Conservation (phyloP, 768 basidiomycete species). For the Phlebiopsis gigantea region DNA sequence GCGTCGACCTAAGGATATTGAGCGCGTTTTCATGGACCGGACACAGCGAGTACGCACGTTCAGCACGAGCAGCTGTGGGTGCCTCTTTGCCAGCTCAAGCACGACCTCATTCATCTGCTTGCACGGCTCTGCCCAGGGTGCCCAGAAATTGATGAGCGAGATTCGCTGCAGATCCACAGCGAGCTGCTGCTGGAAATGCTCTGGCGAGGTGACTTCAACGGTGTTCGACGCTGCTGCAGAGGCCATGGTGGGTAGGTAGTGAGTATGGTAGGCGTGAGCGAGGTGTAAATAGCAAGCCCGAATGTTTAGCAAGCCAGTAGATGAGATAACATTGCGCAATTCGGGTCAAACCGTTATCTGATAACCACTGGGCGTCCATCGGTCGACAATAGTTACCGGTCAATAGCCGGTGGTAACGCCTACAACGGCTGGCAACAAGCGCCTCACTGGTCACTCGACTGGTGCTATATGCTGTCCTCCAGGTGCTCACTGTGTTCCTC, state of each 20-base stretch:
- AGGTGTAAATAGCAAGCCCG: neutral
- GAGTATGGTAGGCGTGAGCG: neutral
- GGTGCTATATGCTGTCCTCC: too few species aligned
- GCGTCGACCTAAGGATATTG: slow-evolving; percentile 65
- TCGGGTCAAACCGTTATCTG: slow-evolving; percentile 11
- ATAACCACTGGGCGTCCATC: slow-evolving; percentile 4
- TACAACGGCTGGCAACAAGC: neutral
- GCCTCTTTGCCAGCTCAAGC: slow-evolving; percentile 65
- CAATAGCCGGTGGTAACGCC: neutral
- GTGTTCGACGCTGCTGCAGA: slow-evolving; percentile 30
- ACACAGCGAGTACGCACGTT: slow-evolving; percentile 40
- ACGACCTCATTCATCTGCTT: slow-evolving; percentile 82
- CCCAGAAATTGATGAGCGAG: slow-evolving; percentile 93
- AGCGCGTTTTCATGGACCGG: neutral
- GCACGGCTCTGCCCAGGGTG: slow-evolving; percentile 90
- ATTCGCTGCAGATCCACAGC: slow-evolving; percentile 72
- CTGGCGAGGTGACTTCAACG: slow-evolving; percentile 49
- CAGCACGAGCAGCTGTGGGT: slow-evolving; percentile 65
- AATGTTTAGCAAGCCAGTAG: neutral
- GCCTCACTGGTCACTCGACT: too few species aligned
- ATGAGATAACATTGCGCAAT: slow-evolving; percentile 8
- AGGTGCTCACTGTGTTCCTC: too few species aligned
- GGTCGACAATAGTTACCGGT: slow-evolving; percentile 1
- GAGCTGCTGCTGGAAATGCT: slow-evolving; percentile 71
- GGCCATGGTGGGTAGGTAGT: slow-evolving; percentile 16